phyloP scores from a whole-genome alignment of 1,284 basidiomycete species.

The Fomitopsis betulina region DNA sequence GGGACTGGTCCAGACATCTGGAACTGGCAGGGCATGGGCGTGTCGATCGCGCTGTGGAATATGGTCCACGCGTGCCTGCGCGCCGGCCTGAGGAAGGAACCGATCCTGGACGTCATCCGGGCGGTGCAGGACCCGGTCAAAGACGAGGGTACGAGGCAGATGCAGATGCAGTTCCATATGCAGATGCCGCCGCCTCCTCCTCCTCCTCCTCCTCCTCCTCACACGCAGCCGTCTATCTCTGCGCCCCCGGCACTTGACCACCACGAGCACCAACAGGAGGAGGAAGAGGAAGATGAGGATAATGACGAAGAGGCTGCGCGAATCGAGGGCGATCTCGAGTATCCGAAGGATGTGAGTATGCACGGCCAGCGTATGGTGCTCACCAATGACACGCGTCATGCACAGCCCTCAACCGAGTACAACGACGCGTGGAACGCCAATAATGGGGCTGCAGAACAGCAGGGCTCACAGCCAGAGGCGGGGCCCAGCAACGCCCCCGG shows the following conservation, averaged over 20 bases:
- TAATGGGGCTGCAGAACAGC: conserved; percentile 31
- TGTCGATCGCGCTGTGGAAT: conserved; percentile 64
- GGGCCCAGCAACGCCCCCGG: conserved; percentile 20
- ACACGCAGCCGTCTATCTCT: background rate
- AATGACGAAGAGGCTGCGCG: conserved; percentile 24
- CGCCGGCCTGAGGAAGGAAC: conserved; percentile 52
- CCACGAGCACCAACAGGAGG: conserved; percentile 34
- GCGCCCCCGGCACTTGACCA: conserved; percentile 15
- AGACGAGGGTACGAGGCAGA: conserved; percentile 25
- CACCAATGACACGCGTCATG: background rate
- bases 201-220: background rate
- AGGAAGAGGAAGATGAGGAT: conserved; percentile 26
- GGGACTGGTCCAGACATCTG: conserved; percentile 55
- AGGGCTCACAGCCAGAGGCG: conserved; percentile 15
- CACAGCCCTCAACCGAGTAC: conserved; percentile 44
- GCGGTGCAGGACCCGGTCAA: conserved; percentile 52
- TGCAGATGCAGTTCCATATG: background rate
- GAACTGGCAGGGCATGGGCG: conserved; percentile 69
- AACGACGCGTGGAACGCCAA: conserved; percentile 54
- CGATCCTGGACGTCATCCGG: conserved; percentile 50
- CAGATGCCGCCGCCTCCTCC: background rate
- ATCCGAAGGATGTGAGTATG: conserved; percentile 22
- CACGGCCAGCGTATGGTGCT: conserved; percentile 3
- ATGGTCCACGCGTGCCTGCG: conserved; percentile 54
- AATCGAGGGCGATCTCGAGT: conserved; percentile 20